A percentile compares a stretch with the other conserved stretches of the same genome.
phyloP scores from a whole-genome alignment of 192 early-diverging fungal species.

The Coemansia sp. region DNA sequence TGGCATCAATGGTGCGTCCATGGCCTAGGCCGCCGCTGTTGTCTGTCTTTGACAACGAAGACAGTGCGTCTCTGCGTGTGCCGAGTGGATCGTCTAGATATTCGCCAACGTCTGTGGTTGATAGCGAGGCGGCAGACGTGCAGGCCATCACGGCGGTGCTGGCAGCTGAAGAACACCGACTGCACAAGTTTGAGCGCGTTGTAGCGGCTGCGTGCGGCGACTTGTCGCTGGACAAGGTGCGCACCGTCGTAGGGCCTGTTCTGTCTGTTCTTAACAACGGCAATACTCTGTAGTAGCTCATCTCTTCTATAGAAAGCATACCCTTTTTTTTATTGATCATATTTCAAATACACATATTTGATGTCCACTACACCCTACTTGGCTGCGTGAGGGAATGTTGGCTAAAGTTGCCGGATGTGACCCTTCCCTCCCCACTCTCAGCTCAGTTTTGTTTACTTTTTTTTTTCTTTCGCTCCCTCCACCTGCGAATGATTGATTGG shows the following conservation, averaged over 20 bases:
- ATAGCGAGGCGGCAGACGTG: conserved; percentile 36
- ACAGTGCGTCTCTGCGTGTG: neutral
- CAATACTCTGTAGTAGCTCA: conserved; percentile 21
- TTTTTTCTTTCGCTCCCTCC: neutral
- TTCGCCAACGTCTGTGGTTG: conserved; percentile 8
- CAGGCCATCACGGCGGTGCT: conserved; percentile 32
- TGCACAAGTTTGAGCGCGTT: conserved; percentile 54
- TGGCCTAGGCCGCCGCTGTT: conserved; percentile 30
- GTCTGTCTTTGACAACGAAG: conserved; percentile 4
- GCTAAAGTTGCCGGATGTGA: neutral
- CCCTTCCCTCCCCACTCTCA: neutral
- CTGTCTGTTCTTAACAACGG: conserved; percentile 53
- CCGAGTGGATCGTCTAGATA: neutral
- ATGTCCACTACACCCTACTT: no score
- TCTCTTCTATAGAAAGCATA: no score
- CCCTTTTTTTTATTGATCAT: neutral
- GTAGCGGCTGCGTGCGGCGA: conserved; percentile 54
- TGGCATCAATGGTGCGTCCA: conserved; percentile 31
- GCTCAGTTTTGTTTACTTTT: neutral
- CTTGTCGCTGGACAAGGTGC: conserved; percentile 49
- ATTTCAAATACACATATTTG: neutral
- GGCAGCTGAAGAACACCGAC: conserved; percentile 37
- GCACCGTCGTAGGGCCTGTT: conserved; percentile 50
- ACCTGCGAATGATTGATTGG: neutral
- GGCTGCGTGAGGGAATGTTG: neutral